These are phyloP conservation scores for Dalbergia oliveri DNA, from an alignment of 306 rosid species.

Conservation along the genomic window DNA sequence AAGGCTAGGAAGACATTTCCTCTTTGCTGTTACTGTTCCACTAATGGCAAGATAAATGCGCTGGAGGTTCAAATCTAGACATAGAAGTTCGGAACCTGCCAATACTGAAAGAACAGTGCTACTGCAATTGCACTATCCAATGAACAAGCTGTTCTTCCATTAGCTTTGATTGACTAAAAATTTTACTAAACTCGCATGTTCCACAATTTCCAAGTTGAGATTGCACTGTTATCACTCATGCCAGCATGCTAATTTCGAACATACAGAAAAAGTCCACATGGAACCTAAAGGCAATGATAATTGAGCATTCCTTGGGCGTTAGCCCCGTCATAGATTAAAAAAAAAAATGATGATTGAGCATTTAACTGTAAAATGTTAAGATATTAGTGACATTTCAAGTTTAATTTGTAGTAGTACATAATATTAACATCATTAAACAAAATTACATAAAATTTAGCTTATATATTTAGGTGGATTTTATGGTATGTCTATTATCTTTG, in stretches of 20 bases:
- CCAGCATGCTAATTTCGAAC: background rate
- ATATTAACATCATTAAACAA: too few relatives aligned
- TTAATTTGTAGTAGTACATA: too few relatives aligned
- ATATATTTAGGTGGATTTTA: too few relatives aligned
- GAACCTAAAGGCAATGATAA: background rate
- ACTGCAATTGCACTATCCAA: conserved; percentile 19
- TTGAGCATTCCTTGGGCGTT: too few relatives aligned
- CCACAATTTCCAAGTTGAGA: background rate
- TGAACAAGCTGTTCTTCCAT: conserved; percentile 20
- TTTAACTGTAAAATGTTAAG: background rate
- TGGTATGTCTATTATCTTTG: too few relatives aligned
- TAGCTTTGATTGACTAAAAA: background rate
- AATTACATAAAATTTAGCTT: too few relatives aligned
- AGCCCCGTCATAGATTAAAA: too few relatives aligned
- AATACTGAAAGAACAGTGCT: conserved; percentile 17
- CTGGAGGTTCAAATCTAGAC: background rate
- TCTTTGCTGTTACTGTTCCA: background rate
- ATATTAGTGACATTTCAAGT: too few relatives aligned
- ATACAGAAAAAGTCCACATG: background rate
- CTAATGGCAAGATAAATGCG: background rate
- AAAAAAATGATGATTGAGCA: background rate
- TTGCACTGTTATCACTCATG: background rate
- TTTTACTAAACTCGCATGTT: background rate
- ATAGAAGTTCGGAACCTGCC: conserved; percentile 16
- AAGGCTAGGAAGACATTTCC: background rate